phyloP scores from a whole-genome alignment of 352 stramenopile species.

The Globisporangium cylindrosporum region DNA sequence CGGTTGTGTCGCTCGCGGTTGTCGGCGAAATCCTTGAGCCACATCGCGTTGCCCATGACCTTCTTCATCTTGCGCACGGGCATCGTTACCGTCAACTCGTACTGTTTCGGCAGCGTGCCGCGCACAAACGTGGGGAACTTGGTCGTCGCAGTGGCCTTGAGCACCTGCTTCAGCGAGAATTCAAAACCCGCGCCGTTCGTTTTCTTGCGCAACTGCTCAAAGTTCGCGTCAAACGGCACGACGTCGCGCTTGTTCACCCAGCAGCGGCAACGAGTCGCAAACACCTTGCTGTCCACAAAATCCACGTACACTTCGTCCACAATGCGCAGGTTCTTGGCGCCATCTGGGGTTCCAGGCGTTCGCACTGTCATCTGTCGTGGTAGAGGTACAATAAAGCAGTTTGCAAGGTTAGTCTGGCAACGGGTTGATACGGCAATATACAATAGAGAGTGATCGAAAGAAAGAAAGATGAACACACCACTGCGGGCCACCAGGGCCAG shows the following conservation, averaged over 20 bases:
- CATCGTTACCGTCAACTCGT: conserved; percentile 20
- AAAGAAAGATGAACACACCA: conserved; percentile 33
- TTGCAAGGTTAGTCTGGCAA: background rate
- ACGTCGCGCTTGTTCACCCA: conserved; percentile 48
- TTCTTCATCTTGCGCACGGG: conserved; percentile 41
- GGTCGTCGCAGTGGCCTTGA: conserved; percentile 41
- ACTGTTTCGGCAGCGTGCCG: conserved; percentile 44
- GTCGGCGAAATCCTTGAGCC: conserved; percentile 42
- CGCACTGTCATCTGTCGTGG: conserved; percentile 57
- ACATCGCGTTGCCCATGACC: conserved; percentile 36
- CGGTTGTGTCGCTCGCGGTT: conserved; percentile 37
- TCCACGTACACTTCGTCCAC: conserved; percentile 54
- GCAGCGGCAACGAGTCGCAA: conserved; percentile 42
- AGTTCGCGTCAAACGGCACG: conserved; percentile 35
- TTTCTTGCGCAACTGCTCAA: conserved; percentile 28
- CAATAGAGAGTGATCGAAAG: background rate
- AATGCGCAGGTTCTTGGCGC: conserved; percentile 30
- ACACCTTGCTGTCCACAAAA: conserved; percentile 51
- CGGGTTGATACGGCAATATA: background rate
- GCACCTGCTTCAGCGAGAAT: conserved; percentile 26
- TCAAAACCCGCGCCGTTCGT: conserved; percentile 45
- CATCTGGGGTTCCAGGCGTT: conserved; percentile 39
- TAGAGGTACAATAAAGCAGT: background rate
- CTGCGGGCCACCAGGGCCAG: conserved; percentile 67
- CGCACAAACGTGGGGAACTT: conserved; percentile 50